Evolutionary conservation across 1,139 yeast species (phyloP), one percentile per base, ranked within the genome.

Genomic region (Suhomyces kunorum): DNA sequence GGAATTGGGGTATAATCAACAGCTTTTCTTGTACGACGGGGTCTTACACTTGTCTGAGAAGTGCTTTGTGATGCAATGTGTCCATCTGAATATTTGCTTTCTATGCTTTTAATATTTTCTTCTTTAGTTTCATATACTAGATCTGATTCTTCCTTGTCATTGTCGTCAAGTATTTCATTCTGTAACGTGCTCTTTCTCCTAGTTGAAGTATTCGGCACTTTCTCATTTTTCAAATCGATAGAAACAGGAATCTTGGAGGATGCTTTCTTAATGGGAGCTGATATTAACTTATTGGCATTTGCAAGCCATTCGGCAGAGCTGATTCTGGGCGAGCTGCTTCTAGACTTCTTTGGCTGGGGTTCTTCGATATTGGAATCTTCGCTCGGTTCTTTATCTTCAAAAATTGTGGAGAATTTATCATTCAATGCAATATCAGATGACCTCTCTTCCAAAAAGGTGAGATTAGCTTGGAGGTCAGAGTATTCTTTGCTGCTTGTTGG

Each of bases 1-100:
- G 90, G 80, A 0, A 92, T 87, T 24, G 82, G 72, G 12, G 81
- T 80, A 54, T 87, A 87, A 55, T 81, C 81, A 6, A 87, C 79
- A 8, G 76, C 71, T 19, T 20, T 13, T 19, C 32, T 29, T 4
- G 24, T 17, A 3, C 24, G 32, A 8, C 32, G 32, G 23, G 32
- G 20, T 19, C 32, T 15, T 8, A 20, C n/a, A n/a, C n/a, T n/a
- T n/a, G n/a, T 11, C 3, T 20, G 4, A 3, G 8, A 20, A 20
- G 8, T 20, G 5, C 4, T 6, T 3, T 20, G 8, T 20, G 23
- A 20, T 5, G 5, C 5, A n/a, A n/a, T n/a, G n/a, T n/a, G n/a
- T 20, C 9, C 23, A 20, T 8, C 9, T 20, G 23, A 11, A 3
- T 8, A 20, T 20, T 20, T 9, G 3, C 2, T n/a, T 7, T 20